A percentile compares a stretch with the other conserved stretches of the same genome.
Conservation (phyloP, 2,329 filamentous ascomycete species). For the Botrytis squamosa region DNA sequence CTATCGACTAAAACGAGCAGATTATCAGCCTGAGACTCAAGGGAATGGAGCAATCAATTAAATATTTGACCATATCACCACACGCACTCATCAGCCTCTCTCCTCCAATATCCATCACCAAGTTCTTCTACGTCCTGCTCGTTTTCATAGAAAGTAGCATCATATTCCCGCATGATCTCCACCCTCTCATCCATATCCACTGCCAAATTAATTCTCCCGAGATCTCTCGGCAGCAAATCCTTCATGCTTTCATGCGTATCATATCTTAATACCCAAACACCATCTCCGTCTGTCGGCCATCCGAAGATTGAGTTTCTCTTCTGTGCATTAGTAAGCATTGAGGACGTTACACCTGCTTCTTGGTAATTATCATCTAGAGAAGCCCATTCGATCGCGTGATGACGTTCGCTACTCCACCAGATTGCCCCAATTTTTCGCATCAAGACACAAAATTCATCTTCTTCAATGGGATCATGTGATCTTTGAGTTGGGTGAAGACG, state of each 20-base stretch:
- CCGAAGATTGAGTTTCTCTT: not conserved
- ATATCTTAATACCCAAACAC: slow-evolving; percentile 6
- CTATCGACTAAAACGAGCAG: not conserved
- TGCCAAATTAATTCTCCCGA: not conserved
- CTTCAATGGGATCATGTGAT: not conserved
- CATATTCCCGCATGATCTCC: not conserved
- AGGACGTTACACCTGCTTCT: not conserved
- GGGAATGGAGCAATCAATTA: not conserved
- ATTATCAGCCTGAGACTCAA: not conserved
- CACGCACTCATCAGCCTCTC: not conserved
- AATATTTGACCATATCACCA: not conserved
- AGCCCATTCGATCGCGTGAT: not conserved
- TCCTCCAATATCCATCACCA: not conserved
- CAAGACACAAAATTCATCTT: not conserved
- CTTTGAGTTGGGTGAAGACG: not conserved
- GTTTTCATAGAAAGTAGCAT: not conserved
- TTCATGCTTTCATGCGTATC: not conserved
- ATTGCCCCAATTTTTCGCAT: not conserved
- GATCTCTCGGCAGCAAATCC: not conserved
- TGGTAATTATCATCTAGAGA: not conserved
- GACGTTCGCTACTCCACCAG: slow-evolving; percentile 4
- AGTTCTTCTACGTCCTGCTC: not conserved
- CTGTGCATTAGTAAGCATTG: not conserved
- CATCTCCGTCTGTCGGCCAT: not conserved
- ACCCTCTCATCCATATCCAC: slow-evolving; percentile 2